A percentile compares a stretch with the other conserved stretches of the same genome.
Evolutionary conservation across 2,329 filamentous ascomycete genomes (phyloP).

Genomic region (Phoma sp.): DNA sequence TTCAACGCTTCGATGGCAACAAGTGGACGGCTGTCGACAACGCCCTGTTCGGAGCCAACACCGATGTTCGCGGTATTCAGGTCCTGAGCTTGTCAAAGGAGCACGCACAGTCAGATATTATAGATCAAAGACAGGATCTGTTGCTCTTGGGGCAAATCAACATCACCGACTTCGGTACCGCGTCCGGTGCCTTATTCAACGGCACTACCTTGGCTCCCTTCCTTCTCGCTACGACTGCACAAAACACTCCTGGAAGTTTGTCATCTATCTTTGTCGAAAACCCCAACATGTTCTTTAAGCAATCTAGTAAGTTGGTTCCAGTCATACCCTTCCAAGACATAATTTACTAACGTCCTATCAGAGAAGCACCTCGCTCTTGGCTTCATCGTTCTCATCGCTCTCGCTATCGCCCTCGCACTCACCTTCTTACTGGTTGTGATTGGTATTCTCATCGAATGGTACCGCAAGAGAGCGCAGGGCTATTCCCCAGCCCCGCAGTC

Average conservation of each 20-base stretch:
- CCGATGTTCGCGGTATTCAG: constrained; percentile 79
- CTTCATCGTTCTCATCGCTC: constrained; percentile 79
- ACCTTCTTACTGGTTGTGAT: constrained; percentile 79
- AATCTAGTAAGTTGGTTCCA: constrained; percentile 60
- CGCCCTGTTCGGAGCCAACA: constrained; percentile 65
- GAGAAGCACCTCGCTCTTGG: constrained; percentile 71
- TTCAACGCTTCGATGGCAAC: constrained; percentile 81
- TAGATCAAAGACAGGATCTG: constrained; percentile 73
- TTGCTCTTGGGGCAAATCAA: constrained; percentile 85
- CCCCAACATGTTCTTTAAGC: constrained; percentile 72
- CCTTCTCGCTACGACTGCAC: constrained; percentile 72
- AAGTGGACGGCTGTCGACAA: constrained; percentile 70
- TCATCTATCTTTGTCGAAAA: constrained; percentile 84
- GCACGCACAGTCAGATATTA: constrained; percentile 68
- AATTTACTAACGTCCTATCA: constrained; percentile 26
- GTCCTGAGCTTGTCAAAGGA: constrained; percentile 73
- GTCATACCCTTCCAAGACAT: background rate
- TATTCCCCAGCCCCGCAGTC: constrained; percentile 77
- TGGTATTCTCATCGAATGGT: constrained; percentile 76
- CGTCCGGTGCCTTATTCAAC: constrained; percentile 87
- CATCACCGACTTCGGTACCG: constrained; percentile 77
- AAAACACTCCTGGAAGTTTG: constrained; percentile 73
- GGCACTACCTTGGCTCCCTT: constrained; percentile 81
- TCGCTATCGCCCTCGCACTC: constrained; percentile 77
- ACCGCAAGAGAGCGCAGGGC: constrained; percentile 78